Evolutionary conservation across 2,329 filamentous ascomycete genomes (phyloP).

Genomic region (Hortaea sp.): DNA sequence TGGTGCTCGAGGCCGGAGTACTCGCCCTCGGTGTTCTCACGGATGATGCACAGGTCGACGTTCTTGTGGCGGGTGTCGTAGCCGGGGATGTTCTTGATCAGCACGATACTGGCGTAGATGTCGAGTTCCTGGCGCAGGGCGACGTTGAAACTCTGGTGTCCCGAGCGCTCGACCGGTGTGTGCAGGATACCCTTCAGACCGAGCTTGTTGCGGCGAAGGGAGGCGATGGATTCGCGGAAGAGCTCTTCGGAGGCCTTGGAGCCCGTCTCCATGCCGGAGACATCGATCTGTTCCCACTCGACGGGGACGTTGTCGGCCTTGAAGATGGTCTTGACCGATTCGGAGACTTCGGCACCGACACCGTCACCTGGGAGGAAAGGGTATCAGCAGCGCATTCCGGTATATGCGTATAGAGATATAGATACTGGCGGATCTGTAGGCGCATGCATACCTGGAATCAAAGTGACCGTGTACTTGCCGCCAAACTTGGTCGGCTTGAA

Average conservation of each 20-base stretch:
- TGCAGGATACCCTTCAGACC: conserved; percentile 98
- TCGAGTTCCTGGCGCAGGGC: conserved; percentile 98
- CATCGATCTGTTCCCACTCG: conserved; percentile 97
- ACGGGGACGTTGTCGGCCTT: conserved; percentile 98
- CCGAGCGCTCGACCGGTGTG: conserved; percentile 91
- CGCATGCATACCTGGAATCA: conserved; percentile 68
- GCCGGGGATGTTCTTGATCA: conserved; percentile 99
- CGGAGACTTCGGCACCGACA: conserved; percentile 94
- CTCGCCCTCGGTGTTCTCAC: conserved; percentile 99
- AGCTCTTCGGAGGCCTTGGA: conserved; percentile 85
- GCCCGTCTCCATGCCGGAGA: conserved; percentile 78
- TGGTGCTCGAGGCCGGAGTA: conserved; percentile 99
- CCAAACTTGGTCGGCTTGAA: conserved; percentile 99
- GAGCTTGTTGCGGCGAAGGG: conserved; percentile 96
- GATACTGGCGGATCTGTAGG: neutral
- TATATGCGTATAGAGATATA: conserved; percentile 14
- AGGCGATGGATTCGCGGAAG: conserved; percentile 91
- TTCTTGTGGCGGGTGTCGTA: conserved; percentile 95
- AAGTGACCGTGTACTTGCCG: conserved; percentile 96
- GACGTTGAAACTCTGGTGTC: conserved; percentile 99
- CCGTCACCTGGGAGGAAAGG: conserved; percentile 56
- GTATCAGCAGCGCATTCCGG: conserved; percentile 2
- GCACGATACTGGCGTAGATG: conserved; percentile 94
- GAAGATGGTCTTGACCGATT: conserved; percentile 98
- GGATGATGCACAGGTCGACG: conserved; percentile 98